Base-by-base conservation (phyloP, 805 yeast species). In the Starmerella kuoi region DNA sequence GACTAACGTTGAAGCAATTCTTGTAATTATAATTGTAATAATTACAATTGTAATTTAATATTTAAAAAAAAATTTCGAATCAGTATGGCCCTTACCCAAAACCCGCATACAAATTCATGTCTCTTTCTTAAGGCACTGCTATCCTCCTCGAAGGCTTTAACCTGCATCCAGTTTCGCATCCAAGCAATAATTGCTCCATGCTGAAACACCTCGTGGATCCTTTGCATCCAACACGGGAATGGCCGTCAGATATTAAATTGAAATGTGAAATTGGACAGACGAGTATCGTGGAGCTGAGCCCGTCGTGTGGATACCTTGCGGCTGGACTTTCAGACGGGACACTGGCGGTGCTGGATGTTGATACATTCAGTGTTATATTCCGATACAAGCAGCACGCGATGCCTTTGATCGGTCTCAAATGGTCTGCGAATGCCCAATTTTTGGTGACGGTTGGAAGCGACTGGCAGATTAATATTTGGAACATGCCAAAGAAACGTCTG, bases 381-480 rank as follows among this genome's bases (percentile, higher is more conserved):
- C 40, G 48, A 7, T 22, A 33, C 18, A 32, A 30, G 17, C 18
- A 14, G 35, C 52, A 49, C 33, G 36, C 40, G n/a, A 24, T n/a
- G 24, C 35, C 38, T 6, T 15, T 44, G n/a, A 14, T 26, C 9
- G 41, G 31, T 5, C 31, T 44, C 15, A n/a, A 28, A n/a, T 49
- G 52, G 52, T 37, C 48, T 6, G 9, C 3, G n/a, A 42, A 44
- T 25, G 44, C 39, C 15, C 17, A 38, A 7, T n/a, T 15, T n/a
- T 22, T 49, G n/a, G 28, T 45, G 19, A 40, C 45, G 9, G 42
- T 41, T 12, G 46, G 49, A 20, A 20, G 6, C 11, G 52, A 49
- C 35, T 49, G 52, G 52, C 35, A 22, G n/a, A 31, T 37, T 25
- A 38, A 44, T 23, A 25, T 41, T 14, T 49, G 52, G 52, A 41